Conservation (phyloP, 176 grass and related monocot species). For the Alopecurus myosuroides region DNA sequence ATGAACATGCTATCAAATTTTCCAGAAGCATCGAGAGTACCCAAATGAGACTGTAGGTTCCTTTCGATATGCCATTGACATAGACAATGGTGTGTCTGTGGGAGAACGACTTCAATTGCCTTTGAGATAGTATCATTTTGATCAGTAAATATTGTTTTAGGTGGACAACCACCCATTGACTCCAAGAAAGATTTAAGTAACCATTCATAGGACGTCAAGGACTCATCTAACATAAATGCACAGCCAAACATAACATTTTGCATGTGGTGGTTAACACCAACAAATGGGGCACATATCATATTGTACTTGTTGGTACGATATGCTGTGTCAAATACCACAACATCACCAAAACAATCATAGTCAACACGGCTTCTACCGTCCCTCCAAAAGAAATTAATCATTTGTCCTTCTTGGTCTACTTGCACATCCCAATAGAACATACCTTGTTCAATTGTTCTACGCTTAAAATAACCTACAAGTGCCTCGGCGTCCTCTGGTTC, state of each 20-base stretch:
- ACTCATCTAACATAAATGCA: conserved; percentile 73
- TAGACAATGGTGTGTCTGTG: conserved; percentile 47
- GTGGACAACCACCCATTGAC: conserved; percentile 58
- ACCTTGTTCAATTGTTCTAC: conserved; percentile 41
- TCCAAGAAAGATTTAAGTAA: conserved; percentile 71
- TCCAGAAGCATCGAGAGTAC: conserved; percentile 49
- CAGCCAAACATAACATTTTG: conserved; percentile 72
- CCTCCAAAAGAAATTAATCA: conserved; percentile 68
- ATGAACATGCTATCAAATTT: conserved; percentile 48
- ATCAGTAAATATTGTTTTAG: conserved; percentile 79
- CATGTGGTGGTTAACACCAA: conserved; percentile 69
- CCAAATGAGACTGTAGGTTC: conserved; percentile 48
- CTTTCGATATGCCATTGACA: conserved; percentile 62
- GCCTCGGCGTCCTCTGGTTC: conserved; percentile 49
- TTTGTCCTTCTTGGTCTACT: conserved; percentile 58
- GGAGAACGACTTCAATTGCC: conserved; percentile 59
- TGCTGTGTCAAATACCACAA: conserved; percentile 67
- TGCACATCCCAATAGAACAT: conserved; percentile 83
- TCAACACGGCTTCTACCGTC: conserved; percentile 59
- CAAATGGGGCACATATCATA: conserved; percentile 65
- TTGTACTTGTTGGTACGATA: conserved; percentile 66
- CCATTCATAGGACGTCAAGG: conserved; percentile 57
- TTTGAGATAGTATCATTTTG: conserved; percentile 53
- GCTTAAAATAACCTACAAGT: conserved; percentile 62
- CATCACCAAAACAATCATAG: conserved; percentile 73